A percentile compares a stretch with the other conserved stretches of the same genome.
phyloP scores from a whole-genome alignment of 306 rosid genomes.

The Prunus fruticosa region DNA sequence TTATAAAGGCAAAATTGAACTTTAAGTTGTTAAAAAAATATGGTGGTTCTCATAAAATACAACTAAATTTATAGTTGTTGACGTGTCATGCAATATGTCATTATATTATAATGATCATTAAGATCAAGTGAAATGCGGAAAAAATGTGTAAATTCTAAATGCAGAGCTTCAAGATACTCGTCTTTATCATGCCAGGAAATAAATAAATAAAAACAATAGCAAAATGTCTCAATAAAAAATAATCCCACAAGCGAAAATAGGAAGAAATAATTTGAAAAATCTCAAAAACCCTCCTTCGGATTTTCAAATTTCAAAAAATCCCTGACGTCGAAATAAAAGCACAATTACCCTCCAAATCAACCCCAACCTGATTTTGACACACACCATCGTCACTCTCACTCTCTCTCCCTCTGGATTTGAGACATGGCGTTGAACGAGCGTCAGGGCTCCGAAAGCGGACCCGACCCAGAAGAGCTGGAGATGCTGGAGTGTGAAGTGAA shows the following conservation, averaged over 20 bases:
- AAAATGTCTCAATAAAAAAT: too few species aligned
- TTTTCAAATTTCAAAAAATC: constrained; percentile 23
- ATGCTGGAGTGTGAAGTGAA: constrained; percentile 52
- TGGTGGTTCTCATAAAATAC: too few species aligned
- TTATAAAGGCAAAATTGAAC: too few species aligned
- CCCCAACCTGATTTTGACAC: not conserved
- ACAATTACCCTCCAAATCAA: constrained; percentile 36
- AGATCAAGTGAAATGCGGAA: accelerated
- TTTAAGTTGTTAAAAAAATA: too few species aligned
- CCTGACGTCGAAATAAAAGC: constrained; percentile 18
- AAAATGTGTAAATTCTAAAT: too few species aligned
- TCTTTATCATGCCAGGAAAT: too few species aligned
- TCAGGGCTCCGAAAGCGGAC: constrained; percentile 23
- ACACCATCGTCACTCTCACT: not conserved
- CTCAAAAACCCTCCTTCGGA: not conserved
- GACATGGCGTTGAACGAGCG: constrained; percentile 31
- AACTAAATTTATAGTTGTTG: too few species aligned
- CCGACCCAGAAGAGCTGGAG: constrained; percentile 37
- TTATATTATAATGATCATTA: too few species aligned
- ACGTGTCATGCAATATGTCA: too few species aligned
- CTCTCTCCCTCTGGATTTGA: not conserved
- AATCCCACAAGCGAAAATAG: too few species aligned
- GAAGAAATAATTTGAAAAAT: not conserved
- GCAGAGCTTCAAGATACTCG: too few species aligned
- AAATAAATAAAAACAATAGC: too few species aligned